Evolutionary conservation across 495 filamentous ascomycete genomes (phyloP).

Genomic region (Penicillium pulvis): DNA sequence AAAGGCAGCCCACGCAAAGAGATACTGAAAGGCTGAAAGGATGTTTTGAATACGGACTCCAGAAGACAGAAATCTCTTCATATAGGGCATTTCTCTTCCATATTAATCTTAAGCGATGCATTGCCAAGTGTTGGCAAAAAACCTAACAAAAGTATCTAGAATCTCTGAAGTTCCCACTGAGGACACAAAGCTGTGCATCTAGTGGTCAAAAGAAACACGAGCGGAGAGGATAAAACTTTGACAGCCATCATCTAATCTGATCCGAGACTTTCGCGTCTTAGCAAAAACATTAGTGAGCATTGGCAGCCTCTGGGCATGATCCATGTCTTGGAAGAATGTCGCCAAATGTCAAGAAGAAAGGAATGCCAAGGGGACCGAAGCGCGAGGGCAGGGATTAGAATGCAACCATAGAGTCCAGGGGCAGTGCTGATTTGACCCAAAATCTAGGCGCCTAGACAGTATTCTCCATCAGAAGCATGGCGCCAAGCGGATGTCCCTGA

Average conservation of each 20-base stretch:
- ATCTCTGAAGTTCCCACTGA: background rate
- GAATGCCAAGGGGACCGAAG: conserved; percentile 1
- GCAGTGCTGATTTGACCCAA: background rate
- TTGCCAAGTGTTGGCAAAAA: background rate
- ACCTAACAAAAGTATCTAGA: background rate
- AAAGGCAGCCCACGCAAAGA: background rate
- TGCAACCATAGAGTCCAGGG: background rate
- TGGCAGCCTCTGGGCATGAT: background rate
- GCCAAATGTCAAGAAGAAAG: background rate
- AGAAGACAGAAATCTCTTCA: background rate
- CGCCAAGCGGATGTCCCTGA: conserved; percentile 12
- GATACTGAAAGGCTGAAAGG: background rate
- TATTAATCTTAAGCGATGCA: background rate
- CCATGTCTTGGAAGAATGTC: background rate
- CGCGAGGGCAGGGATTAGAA: background rate
- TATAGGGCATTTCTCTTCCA: background rate
- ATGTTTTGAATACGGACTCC: background rate
- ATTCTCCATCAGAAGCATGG: conserved; percentile 1
- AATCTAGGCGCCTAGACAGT: background rate
- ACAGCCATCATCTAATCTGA: background rate
- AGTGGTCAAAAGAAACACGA: background rate
- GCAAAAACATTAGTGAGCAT: background rate
- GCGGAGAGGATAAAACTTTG: background rate
- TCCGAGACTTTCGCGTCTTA: background rate
- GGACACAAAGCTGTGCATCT: background rate